Evolutionary conservation across 1,284 basidiomycete species (phyloP).

Genomic region (Lentinula novae-zelandiae): DNA sequence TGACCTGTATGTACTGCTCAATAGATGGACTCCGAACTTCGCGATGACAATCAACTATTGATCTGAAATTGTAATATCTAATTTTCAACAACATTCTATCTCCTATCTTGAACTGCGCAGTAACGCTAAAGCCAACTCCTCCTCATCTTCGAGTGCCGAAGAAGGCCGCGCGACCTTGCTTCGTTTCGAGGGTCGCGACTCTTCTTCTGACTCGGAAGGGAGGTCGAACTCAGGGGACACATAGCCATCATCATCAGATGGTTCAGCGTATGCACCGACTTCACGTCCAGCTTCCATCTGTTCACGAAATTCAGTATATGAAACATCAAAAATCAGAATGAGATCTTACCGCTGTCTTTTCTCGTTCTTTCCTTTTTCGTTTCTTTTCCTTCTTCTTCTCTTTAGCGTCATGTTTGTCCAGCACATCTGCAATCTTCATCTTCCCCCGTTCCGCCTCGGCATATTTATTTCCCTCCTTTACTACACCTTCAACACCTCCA

Average conservation of each 20-base stretch:
- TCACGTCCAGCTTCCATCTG: slow-evolving; percentile 20
- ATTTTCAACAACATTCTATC: neutral
- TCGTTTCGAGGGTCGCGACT: slow-evolving; percentile 37
- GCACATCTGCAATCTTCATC: slow-evolving; percentile 69
- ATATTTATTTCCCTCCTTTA: slow-evolving; percentile 66
- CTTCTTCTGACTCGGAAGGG: slow-evolving; percentile 32
- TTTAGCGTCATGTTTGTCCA: slow-evolving; percentile 80
- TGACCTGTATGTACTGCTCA: neutral
- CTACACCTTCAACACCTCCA: slow-evolving; percentile 57
- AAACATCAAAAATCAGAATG: neutral
- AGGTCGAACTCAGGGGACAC: slow-evolving; percentile 71
- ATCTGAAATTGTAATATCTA: neutral
- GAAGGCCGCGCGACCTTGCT: slow-evolving; percentile 21
- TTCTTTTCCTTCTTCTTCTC: slow-evolving; percentile 87
- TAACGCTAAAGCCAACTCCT: slow-evolving; percentile 46
- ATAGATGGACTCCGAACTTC: neutral
- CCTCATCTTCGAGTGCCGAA: slow-evolving; percentile 43
- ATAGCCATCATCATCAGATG: slow-evolving; percentile 54
- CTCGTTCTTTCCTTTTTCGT: slow-evolving; percentile 84
- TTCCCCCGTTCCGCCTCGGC: slow-evolving; percentile 69
- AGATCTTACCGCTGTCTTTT: slow-evolving; percentile 52
- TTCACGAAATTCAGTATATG: neutral
- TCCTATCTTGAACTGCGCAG: slow-evolving; percentile 24
- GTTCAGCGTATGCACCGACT: slow-evolving; percentile 28
- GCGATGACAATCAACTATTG: neutral